Evolutionary conservation across 306 rosid species (phyloP).

Genomic region (Lathyrus oleraceus): DNA sequence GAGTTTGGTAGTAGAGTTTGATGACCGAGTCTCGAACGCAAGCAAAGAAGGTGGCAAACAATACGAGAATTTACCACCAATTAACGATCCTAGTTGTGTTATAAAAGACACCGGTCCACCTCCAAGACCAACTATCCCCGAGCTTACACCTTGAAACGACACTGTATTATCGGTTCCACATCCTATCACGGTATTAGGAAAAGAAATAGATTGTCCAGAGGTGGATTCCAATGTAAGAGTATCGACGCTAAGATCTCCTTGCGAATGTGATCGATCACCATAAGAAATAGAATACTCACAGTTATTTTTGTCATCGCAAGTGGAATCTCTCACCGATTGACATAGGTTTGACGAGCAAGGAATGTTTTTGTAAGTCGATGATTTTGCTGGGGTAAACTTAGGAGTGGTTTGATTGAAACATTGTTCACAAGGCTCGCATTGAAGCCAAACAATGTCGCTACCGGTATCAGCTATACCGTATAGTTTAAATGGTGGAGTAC

Average conservation of each 20-base stretch:
- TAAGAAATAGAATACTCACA: constrained; percentile 36
- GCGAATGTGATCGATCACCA: constrained; percentile 41
- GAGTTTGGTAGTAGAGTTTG: background rate
- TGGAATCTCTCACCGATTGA: accelerated
- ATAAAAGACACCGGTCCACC: constrained; percentile 36
- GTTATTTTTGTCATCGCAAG: background rate
- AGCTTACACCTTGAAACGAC: background rate
- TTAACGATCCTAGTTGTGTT: constrained; percentile 37
- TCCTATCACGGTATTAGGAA: constrained; percentile 43
- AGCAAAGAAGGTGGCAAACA: constrained; percentile 40
- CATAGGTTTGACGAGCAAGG: background rate
- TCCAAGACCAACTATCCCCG: constrained; percentile 67
- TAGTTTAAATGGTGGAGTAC: constrained; percentile 51
- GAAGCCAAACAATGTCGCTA: constrained; percentile 63
- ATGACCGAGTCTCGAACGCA: no score
- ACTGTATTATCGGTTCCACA: constrained; percentile 40
- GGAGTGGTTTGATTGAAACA: constrained; percentile 52
- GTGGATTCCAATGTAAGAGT: constrained; percentile 48
- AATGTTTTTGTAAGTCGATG: constrained; percentile 30
- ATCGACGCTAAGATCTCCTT: constrained; percentile 43
- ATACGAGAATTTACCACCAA: constrained; percentile 49
- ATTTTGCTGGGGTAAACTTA: constrained; percentile 44
- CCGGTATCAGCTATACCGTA: constrained; percentile 57
- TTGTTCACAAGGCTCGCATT: constrained; percentile 49
- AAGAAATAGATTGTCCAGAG: background rate